A percentile compares a stretch with the other conserved stretches of the same genome.
Evolutionary conservation across 306 rosid species (phyloP).

Genomic region (Benincasa hispida): DNA sequence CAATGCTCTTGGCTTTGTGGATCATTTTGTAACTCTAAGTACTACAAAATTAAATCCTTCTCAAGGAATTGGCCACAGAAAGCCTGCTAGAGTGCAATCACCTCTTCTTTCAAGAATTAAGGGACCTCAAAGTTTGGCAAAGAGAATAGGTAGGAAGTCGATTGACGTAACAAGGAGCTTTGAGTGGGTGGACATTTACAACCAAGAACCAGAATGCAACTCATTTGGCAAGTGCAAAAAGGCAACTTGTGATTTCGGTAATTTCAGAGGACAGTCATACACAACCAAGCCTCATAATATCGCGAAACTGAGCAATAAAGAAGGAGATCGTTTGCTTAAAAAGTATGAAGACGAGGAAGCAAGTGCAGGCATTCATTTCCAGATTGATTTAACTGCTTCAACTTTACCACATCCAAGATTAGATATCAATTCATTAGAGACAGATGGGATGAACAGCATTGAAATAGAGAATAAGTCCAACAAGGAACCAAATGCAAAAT

Average conservation of each 20-base stretch:
- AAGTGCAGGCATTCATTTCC: not conserved
- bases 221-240: constrained; percentile 43
- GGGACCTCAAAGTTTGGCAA: constrained; percentile 59
- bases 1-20: constrained; percentile 74
- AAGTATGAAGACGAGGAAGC: constrained; percentile 15
- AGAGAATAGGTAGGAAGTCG: constrained; percentile 33
- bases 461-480: not conserved
- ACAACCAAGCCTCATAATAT: constrained; percentile 17
- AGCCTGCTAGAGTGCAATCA: constrained; percentile 23
- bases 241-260: constrained; percentile 30
- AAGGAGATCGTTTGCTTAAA: constrained; percentile 9
- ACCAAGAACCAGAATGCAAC: constrained; percentile 87
- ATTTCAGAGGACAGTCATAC: constrained; percentile 17
- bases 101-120: constrained; percentile 26
- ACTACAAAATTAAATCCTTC: constrained; percentile 30
- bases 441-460: not conserved
- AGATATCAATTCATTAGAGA: not conserved
- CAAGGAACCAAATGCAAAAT: constrained; percentile 4
- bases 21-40: constrained; percentile 46
- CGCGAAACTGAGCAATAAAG: constrained; percentile 13
- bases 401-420: not conserved
- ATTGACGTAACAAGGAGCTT: constrained; percentile 31
- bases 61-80: constrained; percentile 28
- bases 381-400: constrained; percentile 3
- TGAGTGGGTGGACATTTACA: constrained; percentile 79